phyloP scores from a whole-genome alignment of 768 basidiomycete species.

The Tulasnella sp. region DNA sequence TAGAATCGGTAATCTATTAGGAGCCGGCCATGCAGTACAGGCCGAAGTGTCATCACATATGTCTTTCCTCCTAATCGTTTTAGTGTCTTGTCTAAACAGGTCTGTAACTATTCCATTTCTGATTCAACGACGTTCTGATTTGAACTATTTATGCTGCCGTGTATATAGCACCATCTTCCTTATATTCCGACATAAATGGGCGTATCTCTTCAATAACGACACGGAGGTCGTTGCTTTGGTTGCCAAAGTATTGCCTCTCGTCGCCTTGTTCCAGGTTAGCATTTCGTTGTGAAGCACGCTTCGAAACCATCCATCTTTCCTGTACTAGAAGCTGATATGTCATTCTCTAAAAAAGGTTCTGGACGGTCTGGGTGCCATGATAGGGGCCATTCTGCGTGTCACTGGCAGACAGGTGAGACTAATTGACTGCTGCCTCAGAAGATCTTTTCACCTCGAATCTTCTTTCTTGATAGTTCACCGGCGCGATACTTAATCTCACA shows the following conservation, averaged over 20 bases:
- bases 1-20: conserved; percentile 82
- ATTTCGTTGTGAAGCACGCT: not conserved
- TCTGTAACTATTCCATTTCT: conserved; percentile 22
- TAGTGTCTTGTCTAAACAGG: conserved; percentile 59
- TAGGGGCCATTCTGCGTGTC: conserved; percentile 70
- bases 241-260: conserved; percentile 58
- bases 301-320: not conserved
- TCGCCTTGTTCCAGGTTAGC: conserved; percentile 36
- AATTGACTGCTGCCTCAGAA: not conserved
- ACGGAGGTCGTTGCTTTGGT: conserved; percentile 47
- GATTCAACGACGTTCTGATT: too few relatives aligned
- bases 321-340: not conserved
- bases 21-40: conserved; percentile 61
- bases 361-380: conserved; percentile 60
- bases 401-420: conserved; percentile 56
- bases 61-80: conserved; percentile 52
- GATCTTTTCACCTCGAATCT: not conserved
- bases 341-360: conserved; percentile 49
- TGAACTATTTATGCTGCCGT: too few relatives aligned
- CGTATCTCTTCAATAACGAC: conserved; percentile 62
- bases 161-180: conserved; percentile 45
- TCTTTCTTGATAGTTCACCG: conserved; percentile 42
- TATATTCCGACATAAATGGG: conserved; percentile 55
- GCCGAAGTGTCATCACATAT: conserved; percentile 58
- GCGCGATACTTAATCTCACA: conserved; percentile 69